phyloP scores from a whole-genome alignment of 2,329 filamentous ascomycete species.

The Phialophora tarda region DNA sequence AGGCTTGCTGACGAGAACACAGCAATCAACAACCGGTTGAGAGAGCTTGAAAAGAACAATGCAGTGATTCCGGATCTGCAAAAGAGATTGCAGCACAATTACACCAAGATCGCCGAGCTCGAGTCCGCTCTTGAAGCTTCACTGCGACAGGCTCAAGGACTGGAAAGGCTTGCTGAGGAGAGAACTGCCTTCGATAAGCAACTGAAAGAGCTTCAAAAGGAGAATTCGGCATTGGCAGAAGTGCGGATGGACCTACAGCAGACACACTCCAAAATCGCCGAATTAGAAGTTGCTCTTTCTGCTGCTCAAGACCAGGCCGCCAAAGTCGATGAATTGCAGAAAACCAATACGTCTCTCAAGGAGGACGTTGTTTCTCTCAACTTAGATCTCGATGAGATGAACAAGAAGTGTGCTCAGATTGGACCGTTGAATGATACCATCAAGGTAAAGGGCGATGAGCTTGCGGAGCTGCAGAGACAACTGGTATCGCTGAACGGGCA shows the following conservation, averaged over 20 bases:
- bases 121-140: background rate
- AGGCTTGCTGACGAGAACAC: background rate
- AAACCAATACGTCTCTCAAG: slow-evolving; percentile 7
- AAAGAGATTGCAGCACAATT: background rate
- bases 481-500: background rate
- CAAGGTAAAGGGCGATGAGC: slow-evolving; percentile 11
- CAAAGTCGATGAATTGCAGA: background rate
- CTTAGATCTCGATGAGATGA: slow-evolving; percentile 7
- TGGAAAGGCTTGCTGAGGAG: background rate
- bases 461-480: slow-evolving; percentile 9
- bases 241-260: slow-evolving; percentile 11
- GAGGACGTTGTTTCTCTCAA: slow-evolving; percentile 2
- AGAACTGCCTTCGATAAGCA: background rate
- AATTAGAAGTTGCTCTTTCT: slow-evolving; percentile 11
- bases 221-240: background rate
- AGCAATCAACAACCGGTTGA: background rate
- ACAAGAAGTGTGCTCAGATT: slow-evolving; percentile 15
- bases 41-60: background rate
- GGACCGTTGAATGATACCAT: slow-evolving; percentile 7
- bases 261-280: background rate
- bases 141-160: background rate
- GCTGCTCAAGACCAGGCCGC: slow-evolving; percentile 9
- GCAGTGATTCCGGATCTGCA: background rate
- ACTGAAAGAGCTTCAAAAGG: background rate
- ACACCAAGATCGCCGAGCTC: background rate